Evolutionary conservation across 1,284 basidiomycete genomes (phyloP).

Genomic region (Leccinum pachyderme): DNA sequence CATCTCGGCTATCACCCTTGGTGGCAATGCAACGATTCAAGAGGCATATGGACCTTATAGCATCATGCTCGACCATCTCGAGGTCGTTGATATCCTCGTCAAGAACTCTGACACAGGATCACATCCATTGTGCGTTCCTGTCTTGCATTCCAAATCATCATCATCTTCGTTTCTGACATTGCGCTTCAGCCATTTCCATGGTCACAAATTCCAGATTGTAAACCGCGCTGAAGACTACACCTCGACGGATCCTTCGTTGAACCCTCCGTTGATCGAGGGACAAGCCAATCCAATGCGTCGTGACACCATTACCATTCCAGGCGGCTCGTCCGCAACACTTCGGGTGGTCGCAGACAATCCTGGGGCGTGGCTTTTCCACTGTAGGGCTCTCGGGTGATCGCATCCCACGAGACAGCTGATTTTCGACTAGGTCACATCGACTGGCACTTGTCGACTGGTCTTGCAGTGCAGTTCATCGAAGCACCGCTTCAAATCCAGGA

Average conservation of each 20-base stretch:
- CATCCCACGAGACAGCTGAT: background rate
- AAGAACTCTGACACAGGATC: conserved; percentile 77
- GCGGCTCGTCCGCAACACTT: conserved; percentile 59
- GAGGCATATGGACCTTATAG: conserved; percentile 80
- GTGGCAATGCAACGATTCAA: conserved; percentile 63
- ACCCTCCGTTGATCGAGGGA: conserved; percentile 76
- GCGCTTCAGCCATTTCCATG: conserved; percentile 67
- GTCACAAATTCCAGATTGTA: conserved; percentile 81
- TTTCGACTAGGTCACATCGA: conserved; percentile 66
- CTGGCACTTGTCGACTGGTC: conserved; percentile 78
- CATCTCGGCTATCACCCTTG: conserved; percentile 75
- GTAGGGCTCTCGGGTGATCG: conserved; percentile 38
- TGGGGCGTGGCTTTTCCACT: conserved; percentile 81
- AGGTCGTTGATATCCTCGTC: conserved; percentile 79
- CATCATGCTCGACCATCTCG: conserved; percentile 71
- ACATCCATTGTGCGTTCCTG: conserved; percentile 74
- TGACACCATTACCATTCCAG: conserved; percentile 72
- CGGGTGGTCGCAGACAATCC: conserved; percentile 79
- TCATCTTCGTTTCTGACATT: background rate
- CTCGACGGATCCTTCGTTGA: conserved; percentile 73
- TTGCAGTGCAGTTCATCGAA: conserved; percentile 77
- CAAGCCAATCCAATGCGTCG: conserved; percentile 84
- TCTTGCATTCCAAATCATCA: background rate
- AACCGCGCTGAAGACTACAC: conserved; percentile 70
- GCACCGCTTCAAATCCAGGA: conserved; percentile 66